Base-by-base conservation (phyloP, 192 early-diverging fungal genomes). In the Pilobolus umbonatus region DNA sequence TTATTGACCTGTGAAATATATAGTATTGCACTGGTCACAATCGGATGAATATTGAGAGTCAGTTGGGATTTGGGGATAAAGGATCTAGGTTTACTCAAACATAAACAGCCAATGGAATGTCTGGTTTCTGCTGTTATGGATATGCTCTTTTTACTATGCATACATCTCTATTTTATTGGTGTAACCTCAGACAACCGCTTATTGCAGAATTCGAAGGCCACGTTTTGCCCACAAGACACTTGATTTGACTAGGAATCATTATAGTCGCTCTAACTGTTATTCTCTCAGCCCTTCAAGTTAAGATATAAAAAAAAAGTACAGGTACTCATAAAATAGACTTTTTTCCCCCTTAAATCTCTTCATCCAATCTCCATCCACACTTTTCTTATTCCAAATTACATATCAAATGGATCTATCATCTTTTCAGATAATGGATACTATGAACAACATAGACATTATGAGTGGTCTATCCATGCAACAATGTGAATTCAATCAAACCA, bases 181-280 rank as follows among this genome's bases (percentile, higher is more conserved):
- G 52, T 55, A 55, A 55, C 52, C 4, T 0, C 40, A 17, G 15
- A 4, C 5, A 29, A 32, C 55, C 42, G 21, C 19, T 57, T 44
- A 44, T 57, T 44, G 30, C 55, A 45, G 29, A 21, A 46, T 5
- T 34, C 25, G 15, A 24, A 31, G 24, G 19, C 55, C 55, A 57
- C 55, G 55, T 57, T 57, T 57, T 42, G 22, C n/a, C 32, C 26
- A 45, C 21, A 45, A 57, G 55, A 3, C 42, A 57, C 21, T 57
- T 57, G 55, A 57, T 57, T 57, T 57, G 55, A 57, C 42, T 57
- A 34, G 24, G 32, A 44, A 38, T 57, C 39, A 42, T 17, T 42
- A 42, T 42, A 42, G n/a, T n/a, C 14, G 19, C 39, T 15, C 19
- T 42, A 42, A 12, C 47, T 30, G 29, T 49, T 14, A 15, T n/a